Conservation (phyloP, 2,329 filamentous ascomycete genomes). For the Colletotrichum tabaci region DNA sequence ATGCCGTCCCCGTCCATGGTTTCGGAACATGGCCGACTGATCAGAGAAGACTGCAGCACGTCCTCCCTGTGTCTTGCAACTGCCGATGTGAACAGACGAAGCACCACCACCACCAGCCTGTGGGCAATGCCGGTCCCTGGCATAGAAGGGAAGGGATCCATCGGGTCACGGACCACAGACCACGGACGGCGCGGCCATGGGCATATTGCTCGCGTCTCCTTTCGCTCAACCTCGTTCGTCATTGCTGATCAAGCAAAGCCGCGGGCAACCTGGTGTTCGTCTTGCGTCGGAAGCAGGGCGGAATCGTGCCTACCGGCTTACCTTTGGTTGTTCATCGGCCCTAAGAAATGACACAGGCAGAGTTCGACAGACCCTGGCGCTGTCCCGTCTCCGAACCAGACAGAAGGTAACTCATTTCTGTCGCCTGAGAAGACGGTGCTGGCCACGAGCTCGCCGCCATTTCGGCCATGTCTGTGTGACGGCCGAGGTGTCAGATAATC, state of each 20-base stretch:
- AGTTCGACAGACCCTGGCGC: neutral
- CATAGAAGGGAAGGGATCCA: no score
- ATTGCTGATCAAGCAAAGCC: constrained; percentile 27
- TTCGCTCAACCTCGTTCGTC: constrained; percentile 1
- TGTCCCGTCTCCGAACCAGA: neutral
- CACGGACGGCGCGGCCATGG: constrained; percentile 3
- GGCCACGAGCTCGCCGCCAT: constrained; percentile 12
- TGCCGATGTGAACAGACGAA: constrained; percentile 9
- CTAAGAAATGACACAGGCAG: neutral
- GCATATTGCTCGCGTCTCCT: constrained; percentile 25
- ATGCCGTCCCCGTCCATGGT: neutral
- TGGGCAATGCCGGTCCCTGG: no score
- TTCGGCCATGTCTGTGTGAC: constrained; percentile 22
- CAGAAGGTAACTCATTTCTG: neutral
- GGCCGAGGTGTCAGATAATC: constrained; percentile 23
- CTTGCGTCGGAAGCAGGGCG: neutral
- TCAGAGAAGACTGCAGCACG: neutral
- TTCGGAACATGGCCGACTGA: neutral
- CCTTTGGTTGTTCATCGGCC: neutral
- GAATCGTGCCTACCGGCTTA: neutral
- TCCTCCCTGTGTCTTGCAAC: constrained; percentile 1
- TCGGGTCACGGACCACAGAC: constrained; percentile 1
- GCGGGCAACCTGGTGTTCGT: constrained; percentile 1
- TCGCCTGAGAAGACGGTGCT: neutral
- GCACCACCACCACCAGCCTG: no score